phyloP scores from a whole-genome alignment of 129 eudicot genomes.

The Lactuca saligna region DNA sequence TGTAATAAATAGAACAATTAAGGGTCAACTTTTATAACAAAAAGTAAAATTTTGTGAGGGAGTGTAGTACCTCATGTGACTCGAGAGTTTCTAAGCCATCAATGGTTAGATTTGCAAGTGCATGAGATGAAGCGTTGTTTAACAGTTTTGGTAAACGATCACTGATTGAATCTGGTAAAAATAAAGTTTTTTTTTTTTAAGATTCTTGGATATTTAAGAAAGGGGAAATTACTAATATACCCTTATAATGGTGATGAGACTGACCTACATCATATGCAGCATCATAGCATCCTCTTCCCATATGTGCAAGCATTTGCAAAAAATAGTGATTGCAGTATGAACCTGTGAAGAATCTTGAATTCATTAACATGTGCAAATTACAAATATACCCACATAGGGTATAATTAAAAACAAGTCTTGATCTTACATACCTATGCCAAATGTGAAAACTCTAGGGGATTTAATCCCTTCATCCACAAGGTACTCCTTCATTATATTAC shows the following conservation, averaged over 20 bases:
- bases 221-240: not conserved
- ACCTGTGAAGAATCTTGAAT: conserved; percentile 45
- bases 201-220: too few relatives aligned
- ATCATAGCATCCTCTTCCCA: conserved; percentile 85
- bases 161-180: conserved; percentile 53
- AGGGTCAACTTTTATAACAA: not conserved
- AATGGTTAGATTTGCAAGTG: conserved; percentile 59
- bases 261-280: conserved; percentile 80
- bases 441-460: conserved; percentile 71
- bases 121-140: conserved; percentile 49
- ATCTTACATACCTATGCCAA: conserved; percentile 74
- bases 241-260: conserved; percentile 25
- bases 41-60: conserved; percentile 5
- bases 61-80: conserved; percentile 68
- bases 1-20: conserved; percentile 35
- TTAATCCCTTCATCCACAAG: conserved; percentile 43
- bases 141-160: conserved; percentile 55
- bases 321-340: conserved; percentile 93
- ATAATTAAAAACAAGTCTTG: conserved; percentile 4
- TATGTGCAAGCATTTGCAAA: conserved; percentile 79
- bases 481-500: conserved; percentile 46
- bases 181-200: too few relatives aligned
- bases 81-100: conserved; percentile 57
- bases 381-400: not conserved
- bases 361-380: conserved; percentile 5